Evolutionary conservation across 2,329 filamentous ascomycete genomes (phyloP), one percentile per base, ranked within the genome.

Genomic region (Xylariaceae sp.): DNA sequence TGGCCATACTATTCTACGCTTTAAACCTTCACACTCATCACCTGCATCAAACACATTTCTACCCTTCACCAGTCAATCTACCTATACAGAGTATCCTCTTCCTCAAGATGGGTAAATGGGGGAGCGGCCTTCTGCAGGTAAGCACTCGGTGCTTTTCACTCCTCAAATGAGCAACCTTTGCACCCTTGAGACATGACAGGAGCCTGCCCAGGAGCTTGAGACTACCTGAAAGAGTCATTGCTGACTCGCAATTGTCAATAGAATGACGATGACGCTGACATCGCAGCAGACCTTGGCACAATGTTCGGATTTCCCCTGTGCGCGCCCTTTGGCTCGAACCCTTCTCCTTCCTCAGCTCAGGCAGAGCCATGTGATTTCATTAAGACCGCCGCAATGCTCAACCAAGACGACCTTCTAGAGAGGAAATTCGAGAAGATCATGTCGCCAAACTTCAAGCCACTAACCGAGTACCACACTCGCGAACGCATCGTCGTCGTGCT

Each of bases 41-140:
- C n/a, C 34, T 37, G n/a, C 11, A 17, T 20, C 19, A 16, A 20
- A 17, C n/a, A 20, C 22, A 10, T 17, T 21, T 8, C 19, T 37
- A 21, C 16, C 34, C 22, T 4, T 17, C 12, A 16, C n/a, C 33
- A 19, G 4, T 17, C 33, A 35, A 35, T 16, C 17, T 17, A 4
- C n/a, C 5, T 14, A 14, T 17, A 14, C 12, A 34, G 22, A 19
- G 22, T 8, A 11, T 37, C 34, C 33, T 19, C 39, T 22, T 7
- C 38, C n/a, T 25, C 17, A 53, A 50, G 11, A 57, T 55, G 54
- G 40, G 17, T 42, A 17, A 19, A 32, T 57, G 55, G 55, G 55
- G 52, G 23, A 42, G 23, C 38, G 50, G 55, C 35, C 46, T 58
- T 12, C 19, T 57, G 11, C 55, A 58, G n/a, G n/a, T n/a, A n/a